A percentile compares a stretch with the other conserved stretches of the same genome.
phyloP scores from a whole-genome alignment of 179 eudicot genomes.

The Amaranthus tricolor region DNA sequence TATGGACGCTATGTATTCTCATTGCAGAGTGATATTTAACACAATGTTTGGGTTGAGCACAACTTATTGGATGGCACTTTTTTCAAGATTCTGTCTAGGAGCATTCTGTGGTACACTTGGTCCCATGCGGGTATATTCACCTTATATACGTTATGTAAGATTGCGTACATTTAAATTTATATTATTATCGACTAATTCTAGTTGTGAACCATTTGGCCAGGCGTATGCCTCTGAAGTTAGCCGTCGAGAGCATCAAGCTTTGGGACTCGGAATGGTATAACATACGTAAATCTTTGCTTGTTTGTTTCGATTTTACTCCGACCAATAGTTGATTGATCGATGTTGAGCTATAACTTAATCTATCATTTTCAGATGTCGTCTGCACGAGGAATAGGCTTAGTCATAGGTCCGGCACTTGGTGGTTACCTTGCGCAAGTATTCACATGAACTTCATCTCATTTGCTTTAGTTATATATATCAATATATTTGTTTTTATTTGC shows the following conservation, averaged over 20 bases:
- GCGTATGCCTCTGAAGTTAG: conserved; percentile 64
- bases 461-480: neutral
- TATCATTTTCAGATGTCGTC: conserved; percentile 32
- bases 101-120: conserved; percentile 51
- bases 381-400: conserved; percentile 39
- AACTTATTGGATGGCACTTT: conserved; percentile 82
- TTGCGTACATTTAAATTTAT: neutral
- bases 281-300: conserved; percentile 8
- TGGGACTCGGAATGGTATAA: conserved; percentile 60
- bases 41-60: conserved; percentile 78
- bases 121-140: conserved; percentile 38
- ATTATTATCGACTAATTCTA: neutral
- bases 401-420: conserved; percentile 39
- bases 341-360: conserved; percentile 10
- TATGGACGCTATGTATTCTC: neutral
- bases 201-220: conserved; percentile 26
- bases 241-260: conserved; percentile 59
- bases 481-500: neutral
- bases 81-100: conserved; percentile 71
- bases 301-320: neutral
- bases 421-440: conserved; percentile 42
- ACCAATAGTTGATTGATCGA: neutral
- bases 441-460: neutral
- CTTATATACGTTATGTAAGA: neutral
- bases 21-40: conserved; percentile 65